Evolutionary conservation across 805 yeast species (phyloP).

Genomic region (Saccharomyces eubayanus): DNA sequence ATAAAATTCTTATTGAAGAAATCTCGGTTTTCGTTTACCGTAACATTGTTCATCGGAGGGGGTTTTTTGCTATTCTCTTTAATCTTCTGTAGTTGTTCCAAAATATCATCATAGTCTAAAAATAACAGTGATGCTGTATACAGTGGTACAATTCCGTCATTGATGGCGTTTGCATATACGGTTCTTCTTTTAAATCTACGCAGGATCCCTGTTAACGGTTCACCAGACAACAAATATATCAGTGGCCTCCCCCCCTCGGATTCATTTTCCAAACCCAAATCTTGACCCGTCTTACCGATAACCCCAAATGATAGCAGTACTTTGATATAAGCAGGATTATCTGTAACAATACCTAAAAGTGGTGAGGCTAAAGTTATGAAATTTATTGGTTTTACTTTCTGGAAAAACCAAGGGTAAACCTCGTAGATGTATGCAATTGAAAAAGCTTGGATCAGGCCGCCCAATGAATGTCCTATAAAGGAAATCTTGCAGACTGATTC

Average conservation of each 20-base stretch:
- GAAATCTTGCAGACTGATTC: slow-evolving; percentile 48
- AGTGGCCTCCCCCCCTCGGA: slow-evolving; percentile 44
- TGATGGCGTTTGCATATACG: slow-evolving; percentile 62
- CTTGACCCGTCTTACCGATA: slow-evolving; percentile 77
- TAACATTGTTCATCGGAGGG: slow-evolving; percentile 1
- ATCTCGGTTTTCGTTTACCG: slow-evolving; percentile 8
- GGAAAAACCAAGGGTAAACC: slow-evolving; percentile 63
- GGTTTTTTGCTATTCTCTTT: slow-evolving; percentile 1
- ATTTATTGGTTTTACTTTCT: slow-evolving; percentile 51
- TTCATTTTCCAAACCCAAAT: slow-evolving; percentile 49
- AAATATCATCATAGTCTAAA: slow-evolving; percentile 52
- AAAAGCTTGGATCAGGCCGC: slow-evolving; percentile 71
- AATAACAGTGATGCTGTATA: slow-evolving; percentile 63
- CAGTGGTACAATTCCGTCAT: slow-evolving; percentile 78
- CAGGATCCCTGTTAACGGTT: slow-evolving; percentile 48
- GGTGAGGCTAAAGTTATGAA: slow-evolving; percentile 73
- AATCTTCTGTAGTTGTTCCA: slow-evolving; percentile 24
- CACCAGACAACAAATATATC: slow-evolving; percentile 54
- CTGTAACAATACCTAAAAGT: slow-evolving; percentile 64
- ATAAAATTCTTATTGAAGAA: slow-evolving; percentile 25
- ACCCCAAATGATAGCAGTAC: slow-evolving; percentile 63
- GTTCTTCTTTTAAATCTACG: slow-evolving; percentile 56
- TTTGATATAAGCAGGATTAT: slow-evolving; percentile 68
- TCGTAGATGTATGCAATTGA: slow-evolving; percentile 63
- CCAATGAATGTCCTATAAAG: slow-evolving; percentile 71